These are phyloP conservation scores for Schizochytrium sp. DNA, from an alignment of 108 stramenopile species.

Conservation along the genomic window DNA sequence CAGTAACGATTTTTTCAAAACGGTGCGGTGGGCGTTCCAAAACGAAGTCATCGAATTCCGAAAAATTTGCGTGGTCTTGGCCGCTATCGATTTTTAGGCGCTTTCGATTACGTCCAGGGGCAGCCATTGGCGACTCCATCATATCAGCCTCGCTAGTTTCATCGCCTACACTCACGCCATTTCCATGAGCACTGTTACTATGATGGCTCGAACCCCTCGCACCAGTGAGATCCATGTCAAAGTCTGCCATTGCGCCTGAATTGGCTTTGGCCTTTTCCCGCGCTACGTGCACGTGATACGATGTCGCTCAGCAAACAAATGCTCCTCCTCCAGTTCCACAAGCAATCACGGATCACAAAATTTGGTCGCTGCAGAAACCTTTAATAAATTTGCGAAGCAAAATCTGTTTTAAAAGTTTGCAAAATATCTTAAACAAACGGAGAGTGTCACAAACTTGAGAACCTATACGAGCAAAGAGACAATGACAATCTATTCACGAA, in stretches of 20 bases:
- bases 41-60: conserved; percentile 2
- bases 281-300: no score
- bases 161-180: not conserved
- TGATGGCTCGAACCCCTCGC: not conserved
- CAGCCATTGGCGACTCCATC: conserved; percentile 33
- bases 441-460: no score
- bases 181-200: not conserved
- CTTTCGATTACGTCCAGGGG: not conserved
- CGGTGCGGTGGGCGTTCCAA: not conserved
- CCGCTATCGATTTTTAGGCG: not conserved
- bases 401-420: no score
- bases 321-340: no score
- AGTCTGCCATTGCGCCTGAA: not conserved
- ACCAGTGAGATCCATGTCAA: conserved; percentile 33
- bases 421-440: no score
- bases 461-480: no score
- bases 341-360: no score
- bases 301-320: no score
- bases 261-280: no score
- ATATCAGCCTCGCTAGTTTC: conserved; percentile 33
- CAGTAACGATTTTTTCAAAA: conserved; percentile 35
- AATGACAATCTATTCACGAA: no score
- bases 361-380: no score
- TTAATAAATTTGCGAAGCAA: no score
- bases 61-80: not conserved